These are phyloP conservation scores for Aspergillus ostianus DNA, from an alignment of 495 filamentous ascomycete species.

Conservation along the genomic window DNA sequence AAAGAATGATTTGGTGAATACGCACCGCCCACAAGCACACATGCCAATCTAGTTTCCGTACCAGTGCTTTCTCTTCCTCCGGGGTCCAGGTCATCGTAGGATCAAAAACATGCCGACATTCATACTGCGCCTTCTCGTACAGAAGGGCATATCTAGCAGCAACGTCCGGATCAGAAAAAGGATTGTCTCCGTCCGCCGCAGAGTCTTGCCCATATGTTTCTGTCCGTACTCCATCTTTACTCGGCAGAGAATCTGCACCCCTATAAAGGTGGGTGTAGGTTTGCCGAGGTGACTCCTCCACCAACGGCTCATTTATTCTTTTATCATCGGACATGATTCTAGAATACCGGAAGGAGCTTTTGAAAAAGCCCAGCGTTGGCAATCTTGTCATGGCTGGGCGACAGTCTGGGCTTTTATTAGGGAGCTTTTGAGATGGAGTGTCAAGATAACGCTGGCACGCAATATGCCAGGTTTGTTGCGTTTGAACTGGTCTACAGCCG, in stretches of 20 bases:
- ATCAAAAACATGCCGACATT: conserved; percentile 57
- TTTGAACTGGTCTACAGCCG: not conserved
- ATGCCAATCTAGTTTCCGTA: conserved; percentile 54
- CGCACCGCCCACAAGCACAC: conserved; percentile 52
- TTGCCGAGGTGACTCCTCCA: not conserved
- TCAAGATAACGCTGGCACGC: not conserved
- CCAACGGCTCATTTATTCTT: not conserved
- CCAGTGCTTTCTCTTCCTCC: conserved; percentile 50
- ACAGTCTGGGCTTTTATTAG: not conserved
- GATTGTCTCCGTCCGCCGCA: conserved; percentile 19
- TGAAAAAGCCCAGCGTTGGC: not conserved
- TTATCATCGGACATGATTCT: not conserved
- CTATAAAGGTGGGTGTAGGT: not conserved
- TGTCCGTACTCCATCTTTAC: not conserved
- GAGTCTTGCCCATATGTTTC: not conserved
- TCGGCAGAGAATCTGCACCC: not conserved
- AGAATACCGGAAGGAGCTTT: not conserved
- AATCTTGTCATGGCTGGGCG: not conserved
- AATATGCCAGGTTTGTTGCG: not conserved
- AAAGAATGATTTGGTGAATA: conserved; percentile 16
- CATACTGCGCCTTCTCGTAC: conserved; percentile 50
- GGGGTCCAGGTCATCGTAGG: conserved; percentile 51
- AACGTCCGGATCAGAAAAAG: conserved; percentile 44
- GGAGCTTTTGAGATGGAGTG: not conserved
- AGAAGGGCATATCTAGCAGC: conserved; percentile 45